Evolutionary conservation across 768 basidiomycete species (phyloP).

Genomic region (Macrolepiota albuminosa): DNA sequence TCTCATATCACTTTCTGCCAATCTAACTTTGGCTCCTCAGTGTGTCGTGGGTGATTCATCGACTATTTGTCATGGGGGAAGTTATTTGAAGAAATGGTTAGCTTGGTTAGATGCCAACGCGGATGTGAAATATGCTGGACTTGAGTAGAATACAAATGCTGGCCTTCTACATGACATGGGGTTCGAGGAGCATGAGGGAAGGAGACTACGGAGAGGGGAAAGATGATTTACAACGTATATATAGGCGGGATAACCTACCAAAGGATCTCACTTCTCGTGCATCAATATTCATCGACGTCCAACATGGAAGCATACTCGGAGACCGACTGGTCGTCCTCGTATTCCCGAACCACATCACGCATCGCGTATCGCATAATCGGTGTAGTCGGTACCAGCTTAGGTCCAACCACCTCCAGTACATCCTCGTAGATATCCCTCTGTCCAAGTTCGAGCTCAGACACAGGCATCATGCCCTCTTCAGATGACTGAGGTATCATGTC

Average conservation of each 20-base stretch:
- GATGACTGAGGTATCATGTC: slow-evolving; percentile 25
- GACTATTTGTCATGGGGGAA: slow-evolving; percentile 80
- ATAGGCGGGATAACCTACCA: neutral
- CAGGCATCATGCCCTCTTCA: slow-evolving; percentile 26
- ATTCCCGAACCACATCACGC: slow-evolving; percentile 79
- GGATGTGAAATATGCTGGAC: slow-evolving; percentile 82
- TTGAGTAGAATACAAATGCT: slow-evolving; percentile 32
- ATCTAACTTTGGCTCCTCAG: slow-evolving; percentile 30
- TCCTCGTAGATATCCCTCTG: slow-evolving; percentile 43
- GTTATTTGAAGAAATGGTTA: slow-evolving; percentile 87
- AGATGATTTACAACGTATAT: neutral
- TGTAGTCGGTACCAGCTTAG: slow-evolving; percentile 70
- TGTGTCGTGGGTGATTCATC: slow-evolving; percentile 93
- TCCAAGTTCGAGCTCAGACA: slow-evolving; percentile 36
- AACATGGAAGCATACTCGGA: slow-evolving; percentile 77
- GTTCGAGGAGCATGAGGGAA: neutral
- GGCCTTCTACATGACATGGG: neutral
- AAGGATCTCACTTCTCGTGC: neutral
- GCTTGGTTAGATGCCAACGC: slow-evolving; percentile 86
- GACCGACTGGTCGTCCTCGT: slow-evolving; percentile 67
- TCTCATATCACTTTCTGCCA: neutral
- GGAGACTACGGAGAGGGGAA: neutral
- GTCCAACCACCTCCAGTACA: slow-evolving; percentile 60
- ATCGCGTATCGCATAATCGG: slow-evolving; percentile 84
- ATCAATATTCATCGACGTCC: slow-evolving; percentile 53